A percentile compares a stretch with the other conserved stretches of the same genome.
phyloP scores from a whole-genome alignment of 768 basidiomycete genomes.

The Xerocomus potaroensis region DNA sequence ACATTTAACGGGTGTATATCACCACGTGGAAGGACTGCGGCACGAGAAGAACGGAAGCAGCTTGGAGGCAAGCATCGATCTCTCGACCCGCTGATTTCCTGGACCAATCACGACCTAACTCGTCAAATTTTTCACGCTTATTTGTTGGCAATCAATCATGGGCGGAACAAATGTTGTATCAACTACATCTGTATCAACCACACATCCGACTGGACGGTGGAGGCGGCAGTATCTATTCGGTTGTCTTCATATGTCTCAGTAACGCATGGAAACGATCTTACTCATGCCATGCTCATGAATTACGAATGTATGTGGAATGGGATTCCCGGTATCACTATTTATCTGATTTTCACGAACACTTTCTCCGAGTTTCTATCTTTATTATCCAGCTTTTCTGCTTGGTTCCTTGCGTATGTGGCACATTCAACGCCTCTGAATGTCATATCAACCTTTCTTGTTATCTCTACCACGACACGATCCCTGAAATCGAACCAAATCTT shows the following conservation, averaged over 20 bases:
- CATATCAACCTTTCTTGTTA: slow-evolving; percentile 1
- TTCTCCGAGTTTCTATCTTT: slow-evolving; percentile 23
- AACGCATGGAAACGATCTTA: slow-evolving; percentile 18
- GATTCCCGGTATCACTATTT: slow-evolving; percentile 14
- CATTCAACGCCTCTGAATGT: slow-evolving; percentile 6
- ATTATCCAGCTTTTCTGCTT: slow-evolving; percentile 22
- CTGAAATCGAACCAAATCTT: slow-evolving; percentile 8
- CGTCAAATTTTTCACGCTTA: slow-evolving; percentile 13
- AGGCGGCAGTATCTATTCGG: slow-evolving; percentile 27
- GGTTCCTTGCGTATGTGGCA: slow-evolving; percentile 15
- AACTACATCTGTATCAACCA: slow-evolving; percentile 34
- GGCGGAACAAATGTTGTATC: slow-evolving; percentile 32
- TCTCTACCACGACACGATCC: slow-evolving; percentile 4
- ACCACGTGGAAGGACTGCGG: slow-evolving; percentile 21
- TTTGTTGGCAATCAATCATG: slow-evolving; percentile 21
- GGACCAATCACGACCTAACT: slow-evolving; percentile 10
- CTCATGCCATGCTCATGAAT: slow-evolving; percentile 20
- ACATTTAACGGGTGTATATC: slow-evolving; percentile 10
- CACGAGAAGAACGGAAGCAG: slow-evolving; percentile 25
- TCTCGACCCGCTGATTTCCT: slow-evolving; percentile 23
- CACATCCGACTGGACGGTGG: slow-evolving; percentile 21
- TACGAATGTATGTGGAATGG: slow-evolving; percentile 25
- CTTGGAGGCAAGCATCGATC: slow-evolving; percentile 30
- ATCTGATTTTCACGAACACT: slow-evolving; percentile 15
- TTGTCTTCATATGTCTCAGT: slow-evolving; percentile 27